Conservation (phyloP, 441 rosid species). For the Kokia cookei region DNA sequence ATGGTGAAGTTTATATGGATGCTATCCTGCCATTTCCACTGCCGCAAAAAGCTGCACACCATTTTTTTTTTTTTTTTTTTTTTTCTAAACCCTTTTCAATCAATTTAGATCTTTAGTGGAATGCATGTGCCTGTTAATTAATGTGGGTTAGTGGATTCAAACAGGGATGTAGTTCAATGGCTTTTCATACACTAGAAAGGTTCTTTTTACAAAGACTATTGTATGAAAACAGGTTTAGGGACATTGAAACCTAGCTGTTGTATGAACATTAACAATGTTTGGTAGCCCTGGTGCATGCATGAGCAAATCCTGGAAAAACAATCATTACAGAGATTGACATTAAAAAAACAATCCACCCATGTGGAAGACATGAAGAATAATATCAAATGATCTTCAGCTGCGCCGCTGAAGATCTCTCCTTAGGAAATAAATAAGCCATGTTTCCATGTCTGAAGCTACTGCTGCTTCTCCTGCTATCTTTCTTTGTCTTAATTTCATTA, state of each 20-base stretch:
- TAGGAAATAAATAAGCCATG: background rate
- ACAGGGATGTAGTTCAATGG: background rate
- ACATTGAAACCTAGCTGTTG: background rate
- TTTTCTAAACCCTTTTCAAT: background rate
- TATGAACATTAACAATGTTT: background rate
- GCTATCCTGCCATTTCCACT: background rate
- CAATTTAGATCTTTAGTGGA: background rate
- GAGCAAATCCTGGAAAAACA: background rate
- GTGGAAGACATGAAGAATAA: constrained; percentile 4
- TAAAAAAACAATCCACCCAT: background rate
- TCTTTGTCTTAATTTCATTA: background rate
- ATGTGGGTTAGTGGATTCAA: background rate
- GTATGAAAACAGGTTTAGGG: background rate
- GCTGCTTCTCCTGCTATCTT: background rate
- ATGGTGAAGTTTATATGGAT: background rate
- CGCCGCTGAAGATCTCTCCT: background rate
- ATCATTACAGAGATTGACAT: background rate
- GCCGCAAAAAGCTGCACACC: background rate
- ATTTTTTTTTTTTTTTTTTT: background rate
- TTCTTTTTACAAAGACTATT: background rate
- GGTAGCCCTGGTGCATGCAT: background rate
- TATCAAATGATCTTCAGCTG: background rate
- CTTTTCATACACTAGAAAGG: background rate
- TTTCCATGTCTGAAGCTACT: background rate
- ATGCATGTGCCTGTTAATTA: background rate